Percentiles rank a stretch among this genome's conserved stretches.
Conservation (phyloP, 805 yeast species). For the Diddensiella caesifluorescens region DNA sequence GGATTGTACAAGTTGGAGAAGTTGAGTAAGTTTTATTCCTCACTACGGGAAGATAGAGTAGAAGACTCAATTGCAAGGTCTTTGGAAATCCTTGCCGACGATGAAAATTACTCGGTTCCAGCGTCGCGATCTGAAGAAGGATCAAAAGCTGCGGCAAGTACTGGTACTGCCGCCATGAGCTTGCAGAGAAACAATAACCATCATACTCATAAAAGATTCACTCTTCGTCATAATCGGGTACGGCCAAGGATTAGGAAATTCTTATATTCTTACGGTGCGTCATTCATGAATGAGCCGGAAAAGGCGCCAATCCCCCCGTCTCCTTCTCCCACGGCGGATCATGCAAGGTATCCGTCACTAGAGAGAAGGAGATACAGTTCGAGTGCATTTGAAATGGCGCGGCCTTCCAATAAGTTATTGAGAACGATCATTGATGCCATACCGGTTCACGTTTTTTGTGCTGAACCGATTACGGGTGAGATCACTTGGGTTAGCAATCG, state of each 20-base stretch:
- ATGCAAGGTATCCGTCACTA: not conserved
- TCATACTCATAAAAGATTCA: not conserved
- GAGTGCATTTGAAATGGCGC: conserved; percentile 5
- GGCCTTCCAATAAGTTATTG: conserved; percentile 24
- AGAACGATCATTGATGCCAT: conserved; percentile 31
- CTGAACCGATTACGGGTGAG: conserved; percentile 28
- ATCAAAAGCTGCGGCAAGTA: not conserved
- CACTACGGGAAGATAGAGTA: conserved; percentile 12
- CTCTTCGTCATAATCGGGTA: not conserved
- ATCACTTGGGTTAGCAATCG: conserved; percentile 32
- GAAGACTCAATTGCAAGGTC: conserved; percentile 7
- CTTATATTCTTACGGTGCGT: conserved; percentile 15
- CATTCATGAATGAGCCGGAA: conserved; percentile 14
- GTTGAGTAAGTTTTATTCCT: conserved; percentile 10
- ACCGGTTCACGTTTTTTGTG: conserved; percentile 32
- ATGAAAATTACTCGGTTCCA: conserved; percentile 4
- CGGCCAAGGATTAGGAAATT: conserved; percentile 8
- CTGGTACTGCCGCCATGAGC: conserved; percentile 1
- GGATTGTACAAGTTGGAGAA: conserved; percentile 8
- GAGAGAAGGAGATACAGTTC: not conserved
- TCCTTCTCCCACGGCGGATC: not conserved
- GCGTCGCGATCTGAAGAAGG: not conserved
- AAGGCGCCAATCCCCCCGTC: conserved; percentile 3
- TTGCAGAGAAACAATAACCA: not conserved
- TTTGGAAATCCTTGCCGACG: conserved; percentile 6